Evolutionary conservation across 2,329 filamentous ascomycete species (phyloP).

Genomic region (Cordyceps pruinosa): DNA sequence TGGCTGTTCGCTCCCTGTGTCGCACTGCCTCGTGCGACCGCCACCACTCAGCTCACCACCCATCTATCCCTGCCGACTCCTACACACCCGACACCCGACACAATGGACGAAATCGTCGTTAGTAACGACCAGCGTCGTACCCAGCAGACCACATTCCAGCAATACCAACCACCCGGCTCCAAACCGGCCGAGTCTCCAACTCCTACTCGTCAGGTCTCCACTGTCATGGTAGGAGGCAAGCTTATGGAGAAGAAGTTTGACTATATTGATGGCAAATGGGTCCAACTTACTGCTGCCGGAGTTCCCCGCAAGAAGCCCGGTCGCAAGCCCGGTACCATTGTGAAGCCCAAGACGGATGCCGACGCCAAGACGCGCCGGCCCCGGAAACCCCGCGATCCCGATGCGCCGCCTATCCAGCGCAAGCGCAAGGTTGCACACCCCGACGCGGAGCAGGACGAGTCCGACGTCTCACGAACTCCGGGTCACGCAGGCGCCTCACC

Average conservation of each 20-base stretch:
- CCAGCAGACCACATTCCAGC: constrained; percentile 23
- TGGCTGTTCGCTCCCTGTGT: not conserved
- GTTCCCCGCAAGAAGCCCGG: constrained; percentile 57
- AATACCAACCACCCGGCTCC: constrained; percentile 20
- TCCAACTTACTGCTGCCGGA: constrained; percentile 50
- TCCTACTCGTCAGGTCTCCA: constrained; percentile 11
- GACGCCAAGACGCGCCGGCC: constrained; percentile 43
- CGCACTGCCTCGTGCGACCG: constrained; percentile 5
- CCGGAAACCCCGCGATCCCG: constrained; percentile 53
- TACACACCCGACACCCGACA: constrained; percentile 22
- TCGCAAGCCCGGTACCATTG: constrained; percentile 53
- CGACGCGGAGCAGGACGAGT: constrained; percentile 29
- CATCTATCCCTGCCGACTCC: constrained; percentile 3
- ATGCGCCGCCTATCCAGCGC: constrained; percentile 46
- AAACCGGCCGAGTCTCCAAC: constrained; percentile 24
- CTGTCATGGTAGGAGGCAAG: constrained; percentile 5
- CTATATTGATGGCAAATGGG: constrained; percentile 33
- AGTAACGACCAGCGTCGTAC: constrained; percentile 30
- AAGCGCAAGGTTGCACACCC: constrained; percentile 45
- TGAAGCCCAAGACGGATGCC: constrained; percentile 37
- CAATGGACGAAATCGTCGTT: constrained; percentile 46
- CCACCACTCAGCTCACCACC: constrained; percentile 14
- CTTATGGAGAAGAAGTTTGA: constrained; percentile 24
- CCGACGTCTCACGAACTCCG: constrained; percentile 10
- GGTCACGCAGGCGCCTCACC: constrained; percentile 16